Conservation (phyloP, 495 filamentous ascomycete species). For the Saxispiralis lemnorum region DNA sequence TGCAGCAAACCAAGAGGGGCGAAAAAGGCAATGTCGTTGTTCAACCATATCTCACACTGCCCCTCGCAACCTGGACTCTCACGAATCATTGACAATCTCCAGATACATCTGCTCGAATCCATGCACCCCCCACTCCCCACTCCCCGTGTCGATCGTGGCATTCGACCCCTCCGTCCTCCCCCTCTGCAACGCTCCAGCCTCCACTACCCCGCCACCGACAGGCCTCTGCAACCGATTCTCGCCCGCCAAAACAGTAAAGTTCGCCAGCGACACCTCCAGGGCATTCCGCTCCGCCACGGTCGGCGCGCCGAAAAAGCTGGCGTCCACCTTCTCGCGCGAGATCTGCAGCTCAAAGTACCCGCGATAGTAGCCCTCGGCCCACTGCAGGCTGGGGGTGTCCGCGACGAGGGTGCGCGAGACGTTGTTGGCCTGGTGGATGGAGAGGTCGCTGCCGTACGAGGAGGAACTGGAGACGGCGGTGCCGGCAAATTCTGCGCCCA, state of each 20-base stretch:
- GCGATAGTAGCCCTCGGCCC: conserved; percentile 48
- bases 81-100: too few relatives aligned
- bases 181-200: conserved; percentile 29
- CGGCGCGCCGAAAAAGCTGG: conserved; percentile 35
- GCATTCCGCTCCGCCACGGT: conserved; percentile 16
- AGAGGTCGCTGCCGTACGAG: conserved; percentile 28
- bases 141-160: conserved; percentile 18
- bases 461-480: conserved; percentile 37
- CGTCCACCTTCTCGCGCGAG: conserved; percentile 18
- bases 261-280: conserved; percentile 37
- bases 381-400: conserved; percentile 42
- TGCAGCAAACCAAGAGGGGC: too few relatives aligned
- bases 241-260: conserved; percentile 36
- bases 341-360: conserved; percentile 27
- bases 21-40: too few relatives aligned
- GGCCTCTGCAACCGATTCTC: conserved; percentile 33
- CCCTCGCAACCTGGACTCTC: too few relatives aligned
- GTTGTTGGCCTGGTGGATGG: conserved; percentile 25
- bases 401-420: conserved; percentile 26
- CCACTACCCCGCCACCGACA: conserved; percentile 27
- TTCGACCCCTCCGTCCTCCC: conserved; percentile 30
- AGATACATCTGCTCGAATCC: background rate
- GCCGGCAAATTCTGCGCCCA: conserved; percentile 50
- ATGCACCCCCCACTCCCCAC: background rate
- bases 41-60: too few relatives aligned